phyloP scores from a whole-genome alignment of 208 protist species.

The Trypanosoma vivax region DNA sequence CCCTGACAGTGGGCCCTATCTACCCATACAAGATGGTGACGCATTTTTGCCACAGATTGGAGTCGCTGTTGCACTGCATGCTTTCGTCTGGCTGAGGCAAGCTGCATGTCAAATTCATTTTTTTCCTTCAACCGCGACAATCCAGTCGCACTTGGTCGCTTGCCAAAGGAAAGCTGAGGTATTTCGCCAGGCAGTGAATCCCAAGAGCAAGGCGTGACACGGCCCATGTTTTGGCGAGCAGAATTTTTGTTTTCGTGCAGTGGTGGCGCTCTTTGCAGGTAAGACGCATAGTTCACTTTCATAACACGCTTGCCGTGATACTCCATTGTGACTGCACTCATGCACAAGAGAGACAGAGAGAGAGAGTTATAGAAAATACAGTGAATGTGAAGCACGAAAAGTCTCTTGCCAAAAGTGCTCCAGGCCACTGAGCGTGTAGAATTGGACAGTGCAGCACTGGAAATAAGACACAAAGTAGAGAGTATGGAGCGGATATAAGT shows the following conservation, averaged over 20 bases:
- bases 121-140: slow-evolving; percentile 2
- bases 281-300: slow-evolving; percentile 10
- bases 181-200: neutral
- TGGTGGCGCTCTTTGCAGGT: neutral
- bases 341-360: neutral
- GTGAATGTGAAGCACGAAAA: slow-evolving; percentile 3
- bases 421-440: too few species aligned
- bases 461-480: too few species aligned
- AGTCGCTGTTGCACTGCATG: neutral
- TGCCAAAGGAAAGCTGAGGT: neutral
- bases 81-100: slow-evolving; percentile 3
- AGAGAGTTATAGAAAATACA: slow-evolving; percentile 2
- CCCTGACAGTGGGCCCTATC: too few species aligned
- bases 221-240: neutral
- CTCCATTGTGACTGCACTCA: neutral
- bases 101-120: slow-evolving; percentile 27
- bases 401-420: slow-evolving; percentile 1
- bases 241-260: neutral
- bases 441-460: too few species aligned
- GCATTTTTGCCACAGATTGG: neutral
- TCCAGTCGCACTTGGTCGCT: neutral
- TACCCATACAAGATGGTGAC: neutral
- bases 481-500: too few species aligned
- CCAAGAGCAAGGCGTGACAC: neutral
- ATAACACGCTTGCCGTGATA: slow-evolving; percentile 11